A percentile compares a stretch with the other conserved stretches of the same genome.
These are phyloP conservation scores for Fusarium tupiense DNA, from an alignment of 2,329 filamentous ascomycete species.

Conservation along the genomic window DNA sequence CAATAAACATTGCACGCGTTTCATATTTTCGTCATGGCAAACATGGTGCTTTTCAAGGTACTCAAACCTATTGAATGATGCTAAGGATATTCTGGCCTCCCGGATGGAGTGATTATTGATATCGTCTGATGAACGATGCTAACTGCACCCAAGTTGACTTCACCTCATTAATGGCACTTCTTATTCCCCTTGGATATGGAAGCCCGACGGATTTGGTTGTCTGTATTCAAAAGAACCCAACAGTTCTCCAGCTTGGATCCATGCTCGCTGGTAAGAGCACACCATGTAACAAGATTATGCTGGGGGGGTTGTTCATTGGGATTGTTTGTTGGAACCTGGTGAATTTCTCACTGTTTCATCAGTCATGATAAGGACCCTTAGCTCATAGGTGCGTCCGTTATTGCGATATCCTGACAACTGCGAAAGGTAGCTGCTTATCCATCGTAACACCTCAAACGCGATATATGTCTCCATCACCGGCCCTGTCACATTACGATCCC, in stretches of 20 bases:
- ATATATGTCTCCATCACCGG: not conserved
- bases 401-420: not conserved
- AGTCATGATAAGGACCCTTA: too few relatives aligned
- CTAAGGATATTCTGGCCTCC: not conserved
- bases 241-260: not conserved
- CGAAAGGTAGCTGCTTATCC: not conserved
- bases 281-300: not conserved
- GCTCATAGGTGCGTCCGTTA: not conserved
- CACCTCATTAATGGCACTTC: not conserved
- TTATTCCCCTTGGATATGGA: not conserved
- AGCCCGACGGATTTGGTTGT: not conserved
- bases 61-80: not conserved
- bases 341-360: not conserved
- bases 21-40: not conserved
- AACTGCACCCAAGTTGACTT: too few relatives aligned
- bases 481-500: not conserved
- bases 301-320: not conserved
- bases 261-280: not conserved
- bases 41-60: not conserved
- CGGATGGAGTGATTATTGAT: not conserved
- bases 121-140: not conserved
- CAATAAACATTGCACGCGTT: slow-evolving; percentile 26
- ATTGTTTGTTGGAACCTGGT: not conserved
- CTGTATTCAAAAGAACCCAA: not conserved
- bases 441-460: not conserved